Evolutionary conservation across 1,139 yeast species (phyloP), one percentile per base, ranked within the genome.

Genomic region (Eremothecium sinecaudum): DNA sequence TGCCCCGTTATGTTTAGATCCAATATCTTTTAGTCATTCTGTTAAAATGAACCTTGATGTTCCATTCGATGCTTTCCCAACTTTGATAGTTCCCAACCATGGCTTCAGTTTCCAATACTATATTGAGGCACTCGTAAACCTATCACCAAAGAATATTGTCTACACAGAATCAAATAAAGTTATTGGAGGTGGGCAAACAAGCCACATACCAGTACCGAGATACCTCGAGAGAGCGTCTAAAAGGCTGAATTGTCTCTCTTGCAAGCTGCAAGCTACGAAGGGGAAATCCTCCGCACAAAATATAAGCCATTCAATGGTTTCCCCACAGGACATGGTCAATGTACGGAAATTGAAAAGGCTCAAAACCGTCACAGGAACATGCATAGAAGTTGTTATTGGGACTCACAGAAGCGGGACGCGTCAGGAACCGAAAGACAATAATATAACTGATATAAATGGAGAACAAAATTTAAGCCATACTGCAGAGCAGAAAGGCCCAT

Each of bases 31-130:
- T 30, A 61, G 66, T 21, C 68, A 77, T 20, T 78, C 72, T 27
- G 67, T 79, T 4, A 71, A 72, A 24, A 73, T 87, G 1, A 71
- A 73, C 31, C 59, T 86, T 16, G 64, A 78, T 41, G 76, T 86
- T 0, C 95, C 96, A 0, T 73, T 82, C 0, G 95, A 86, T 47
- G 76, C 83, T 1, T 83, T 86, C 53, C 93, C 95, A 0, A 81
- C 94, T 0, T 79, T 84, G 10, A 69, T 72, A 25, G 82, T 82
- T 2, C 74, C 83, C 40, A 42, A 43, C 31, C 77, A 77, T 1
- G 62, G 79, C 33, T 84, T 84, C 4, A 71, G 86, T 2, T 86
- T 86, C 56, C 92, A 82, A 49, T 86, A 86, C 53, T 82, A 80
- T 51, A 64, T 86, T 12, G 96, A 86, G 53, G 90, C 80, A 1